Conservation (phyloP, 2,329 filamentous ascomycete genomes). For the Aplosporella prunicola region DNA sequence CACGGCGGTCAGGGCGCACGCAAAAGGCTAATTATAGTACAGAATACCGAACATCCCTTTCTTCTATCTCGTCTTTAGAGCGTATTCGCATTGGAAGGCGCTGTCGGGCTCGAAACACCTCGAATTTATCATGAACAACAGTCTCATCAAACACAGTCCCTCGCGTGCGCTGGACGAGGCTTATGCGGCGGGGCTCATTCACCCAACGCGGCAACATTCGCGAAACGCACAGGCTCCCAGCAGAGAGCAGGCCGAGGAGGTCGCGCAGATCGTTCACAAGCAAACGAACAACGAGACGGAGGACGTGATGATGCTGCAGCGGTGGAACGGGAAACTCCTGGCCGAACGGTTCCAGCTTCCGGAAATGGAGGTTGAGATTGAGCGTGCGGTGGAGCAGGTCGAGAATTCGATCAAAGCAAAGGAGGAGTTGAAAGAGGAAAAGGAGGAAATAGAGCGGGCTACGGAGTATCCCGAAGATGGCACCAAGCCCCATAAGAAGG, state of each 20-base stretch:
- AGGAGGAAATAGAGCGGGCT: slow-evolving; percentile 27
- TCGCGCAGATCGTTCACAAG: slow-evolving; percentile 29
- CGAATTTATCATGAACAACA: slow-evolving; percentile 67
- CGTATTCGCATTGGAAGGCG: slow-evolving; percentile 51
- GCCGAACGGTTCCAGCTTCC: slow-evolving; percentile 40
- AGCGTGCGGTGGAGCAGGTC: slow-evolving; percentile 43
- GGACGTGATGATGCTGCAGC: slow-evolving; percentile 41
- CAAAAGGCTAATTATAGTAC: slow-evolving; percentile 4
- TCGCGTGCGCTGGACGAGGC: slow-evolving; percentile 63
- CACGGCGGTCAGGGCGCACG: slow-evolving; percentile 7
- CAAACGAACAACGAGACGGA: slow-evolving; percentile 32
- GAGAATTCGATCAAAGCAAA: slow-evolving; percentile 34
- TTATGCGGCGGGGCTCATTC: slow-evolving; percentile 50
- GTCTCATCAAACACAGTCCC: slow-evolving; percentile 55
- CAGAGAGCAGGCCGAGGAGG: slow-evolving; percentile 27
- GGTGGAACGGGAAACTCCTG: slow-evolving; percentile 43
- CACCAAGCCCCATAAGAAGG: not conserved
- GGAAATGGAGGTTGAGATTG: slow-evolving; percentile 46
- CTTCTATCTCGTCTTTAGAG: slow-evolving; percentile 87
- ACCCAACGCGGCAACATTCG: slow-evolving; percentile 32
- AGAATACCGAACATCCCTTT: slow-evolving; percentile 92
- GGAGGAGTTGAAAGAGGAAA: slow-evolving; percentile 27
- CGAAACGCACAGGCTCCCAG: slow-evolving; percentile 30
- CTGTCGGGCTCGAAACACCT: slow-evolving; percentile 76
- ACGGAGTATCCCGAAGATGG: slow-evolving; percentile 14